A percentile compares a stretch with the other conserved stretches of the same genome.
Evolutionary conservation across 352 stramenopile genomes (phyloP).

Genomic region (Pythium coloratum): DNA sequence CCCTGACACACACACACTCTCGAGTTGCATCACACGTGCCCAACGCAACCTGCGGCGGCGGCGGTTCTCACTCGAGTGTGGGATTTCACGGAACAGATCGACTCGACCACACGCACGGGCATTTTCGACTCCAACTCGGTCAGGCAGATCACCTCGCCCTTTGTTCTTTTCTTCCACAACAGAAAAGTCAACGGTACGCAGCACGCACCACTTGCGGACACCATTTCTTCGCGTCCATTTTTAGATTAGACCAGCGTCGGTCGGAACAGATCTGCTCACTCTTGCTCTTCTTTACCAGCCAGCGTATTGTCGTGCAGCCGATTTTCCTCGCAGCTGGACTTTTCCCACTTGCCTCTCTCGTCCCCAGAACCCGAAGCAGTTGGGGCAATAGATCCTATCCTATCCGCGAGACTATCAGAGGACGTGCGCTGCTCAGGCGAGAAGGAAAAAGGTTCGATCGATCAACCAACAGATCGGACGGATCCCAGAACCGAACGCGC

Average conservation of each 20-base stretch:
- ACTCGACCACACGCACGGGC: not conserved
- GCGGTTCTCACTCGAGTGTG: not conserved
- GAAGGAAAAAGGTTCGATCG: not conserved
- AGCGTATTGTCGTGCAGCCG: not conserved
- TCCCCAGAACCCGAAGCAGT: constrained; percentile 13
- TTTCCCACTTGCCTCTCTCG: not conserved
- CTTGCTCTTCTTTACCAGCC: not conserved
- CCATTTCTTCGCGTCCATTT: not conserved
- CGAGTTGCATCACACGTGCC: too few species aligned
- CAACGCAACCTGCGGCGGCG: too few species aligned
- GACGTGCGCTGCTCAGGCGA: not conserved
- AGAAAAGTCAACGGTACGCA: not conserved
- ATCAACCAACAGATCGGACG: not conserved
- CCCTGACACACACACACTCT: too few species aligned
- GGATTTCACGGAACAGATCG: not conserved
- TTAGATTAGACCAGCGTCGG: not conserved
- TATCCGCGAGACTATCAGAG: not conserved
- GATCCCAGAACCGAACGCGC: not conserved
- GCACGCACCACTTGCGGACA: not conserved
- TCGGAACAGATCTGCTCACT: not conserved
- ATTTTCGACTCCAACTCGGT: not conserved
- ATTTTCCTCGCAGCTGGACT: not conserved
- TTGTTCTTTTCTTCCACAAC: not conserved
- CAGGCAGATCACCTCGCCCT: not conserved
- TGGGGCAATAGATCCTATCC: not conserved